A percentile compares a stretch with the other conserved stretches of the same genome.
These are phyloP conservation scores for Penicillium cataractarum DNA, from an alignment of 495 filamentous ascomycete species.

Conservation along the genomic window DNA sequence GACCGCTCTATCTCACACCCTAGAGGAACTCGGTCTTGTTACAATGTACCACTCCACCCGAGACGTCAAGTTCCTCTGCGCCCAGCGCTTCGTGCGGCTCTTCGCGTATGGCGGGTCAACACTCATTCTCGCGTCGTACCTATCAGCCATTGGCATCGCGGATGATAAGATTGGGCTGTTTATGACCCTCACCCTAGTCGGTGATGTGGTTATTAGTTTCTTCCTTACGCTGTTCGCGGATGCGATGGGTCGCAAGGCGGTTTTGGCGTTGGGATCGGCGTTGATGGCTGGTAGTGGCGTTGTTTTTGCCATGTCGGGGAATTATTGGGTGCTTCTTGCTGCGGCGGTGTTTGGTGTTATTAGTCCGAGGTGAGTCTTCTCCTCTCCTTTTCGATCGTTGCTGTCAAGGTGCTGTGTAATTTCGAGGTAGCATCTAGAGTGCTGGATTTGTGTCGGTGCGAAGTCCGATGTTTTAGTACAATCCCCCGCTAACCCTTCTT, in stretches of 20 bases:
- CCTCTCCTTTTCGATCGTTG: background rate
- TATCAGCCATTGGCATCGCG: conserved; percentile 65
- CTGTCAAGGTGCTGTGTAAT: background rate
- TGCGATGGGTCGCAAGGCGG: conserved; percentile 66
- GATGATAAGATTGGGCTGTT: conserved; percentile 81
- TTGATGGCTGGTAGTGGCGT: conserved; percentile 71
- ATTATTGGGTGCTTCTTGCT: conserved; percentile 73
- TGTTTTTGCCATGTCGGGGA: conserved; percentile 66
- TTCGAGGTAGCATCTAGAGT: background rate
- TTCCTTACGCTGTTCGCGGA: conserved; percentile 77
- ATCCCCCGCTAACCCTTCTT: conserved; percentile 4
- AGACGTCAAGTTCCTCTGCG: conserved; percentile 76
- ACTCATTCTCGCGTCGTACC: conserved; percentile 72
- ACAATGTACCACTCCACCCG: conserved; percentile 45
- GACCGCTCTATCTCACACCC: conserved; percentile 18
- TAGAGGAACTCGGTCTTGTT: conserved; percentile 44
- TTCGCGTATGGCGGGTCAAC: conserved; percentile 79
- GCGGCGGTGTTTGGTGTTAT: conserved; percentile 83
- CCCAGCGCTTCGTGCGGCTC: conserved; percentile 75
- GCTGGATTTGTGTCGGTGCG: background rate
- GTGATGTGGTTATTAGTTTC: conserved; percentile 78
- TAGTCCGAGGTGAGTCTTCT: conserved; percentile 61
- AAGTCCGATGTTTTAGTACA: conserved; percentile 5
- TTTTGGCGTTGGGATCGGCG: conserved; percentile 67
- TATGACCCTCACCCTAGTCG: conserved; percentile 83